Evolutionary conservation across 2,329 filamentous ascomycete species (phyloP), one percentile per base, ranked within the genome.

Genomic region (Ceratocystiopsis sp.): DNA sequence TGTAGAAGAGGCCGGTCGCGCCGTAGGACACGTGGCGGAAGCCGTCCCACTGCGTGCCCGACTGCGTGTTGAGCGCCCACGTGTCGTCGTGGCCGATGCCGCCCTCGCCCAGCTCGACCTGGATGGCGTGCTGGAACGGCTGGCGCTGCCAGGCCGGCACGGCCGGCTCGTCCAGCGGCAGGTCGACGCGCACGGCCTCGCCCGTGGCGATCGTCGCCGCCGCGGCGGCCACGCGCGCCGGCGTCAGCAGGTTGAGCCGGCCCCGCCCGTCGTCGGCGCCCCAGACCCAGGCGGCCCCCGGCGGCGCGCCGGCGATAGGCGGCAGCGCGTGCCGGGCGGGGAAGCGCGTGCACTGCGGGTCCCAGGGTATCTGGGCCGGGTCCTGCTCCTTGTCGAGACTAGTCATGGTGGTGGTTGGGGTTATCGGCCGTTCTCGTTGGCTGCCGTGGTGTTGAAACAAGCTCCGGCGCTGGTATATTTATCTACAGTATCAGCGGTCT

Each of bases 191-290:
- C 0, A 62, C 50, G 15, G 60, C 58, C 14, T 56, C 51, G 29
- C 61, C 63, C 7, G 56, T 58, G 38, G 59, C 58, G 48, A 70
- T 69, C 49, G 69, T 66, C 16, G 57, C 54, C 1, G 65, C 59
- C 0, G 65, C 66, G 8, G 56, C 53, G 9, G 56, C 56, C 17
- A 66, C 59, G 12, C 58, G 59, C n/a, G 58, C 53, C 0, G 66
- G 61, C 0, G 66, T 71, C 38, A 71, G 59, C 7, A 68, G 57
- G 51, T 70, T 70, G 6, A 71, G 58, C 44, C 64, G 66, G 14
- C 68, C 67, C 4, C 68, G 55, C 47, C 68, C 59, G 48, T 69
- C 67, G 29, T 55, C 44, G 3, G 55, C 46, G 5, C 66, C 66
- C 50, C 66, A 68, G 9, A 67, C 58, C 43, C 43, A 44, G 13